Evolutionary conservation across 495 filamentous ascomycete species (phyloP), one percentile per base, ranked within the genome.

Genomic region (Xylaria sp.): DNA sequence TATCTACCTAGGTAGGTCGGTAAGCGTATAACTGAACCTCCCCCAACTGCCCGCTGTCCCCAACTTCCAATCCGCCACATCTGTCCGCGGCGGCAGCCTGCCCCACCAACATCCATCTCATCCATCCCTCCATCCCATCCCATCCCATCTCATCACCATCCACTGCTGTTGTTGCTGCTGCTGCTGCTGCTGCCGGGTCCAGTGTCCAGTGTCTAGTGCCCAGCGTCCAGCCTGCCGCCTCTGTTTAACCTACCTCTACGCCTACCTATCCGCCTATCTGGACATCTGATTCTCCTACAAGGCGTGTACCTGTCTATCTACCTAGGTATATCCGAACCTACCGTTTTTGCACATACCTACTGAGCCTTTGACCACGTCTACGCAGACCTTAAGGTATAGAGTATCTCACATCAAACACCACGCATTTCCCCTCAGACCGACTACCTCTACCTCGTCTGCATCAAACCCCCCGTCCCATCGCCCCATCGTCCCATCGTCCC

Each of bases 41-140:
- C n/a, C 4, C 24, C 50, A 29, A 8, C 50, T n/a, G 19, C 11
- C 50, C 17, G 11, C 50, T 5, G 50, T 53, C 50, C 50, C 50
- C 21, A 29, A 26, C 50, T 29, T 26, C 50, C 35, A 37, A 37
- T 37, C 35, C 35, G 35, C 35, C 50, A 53, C 48, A 52, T 52
- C 21, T 52, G 21, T 24, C 48, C 21, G 48, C 21, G 29, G 52
- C 52, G 24, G 53, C 29, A 17, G 35, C 11, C 31, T 53, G 64
- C 64, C 64, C 64, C 64, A 67, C 64, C 64, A 67, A 65, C 21
- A 31, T 9, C 52, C 26, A 31, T 31, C 26, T 55, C 33, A 21
- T 37, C 57, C 44, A 15, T 46, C 12, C 44, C 5, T n/a, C 44
- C 26, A 52, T 53, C 64, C n/a, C n/a, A n/a, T n/a, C n/a, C n/a